Evolutionary conservation across 192 early-diverging fungal species (phyloP).

Genomic region (Podochytrium sp.): DNA sequence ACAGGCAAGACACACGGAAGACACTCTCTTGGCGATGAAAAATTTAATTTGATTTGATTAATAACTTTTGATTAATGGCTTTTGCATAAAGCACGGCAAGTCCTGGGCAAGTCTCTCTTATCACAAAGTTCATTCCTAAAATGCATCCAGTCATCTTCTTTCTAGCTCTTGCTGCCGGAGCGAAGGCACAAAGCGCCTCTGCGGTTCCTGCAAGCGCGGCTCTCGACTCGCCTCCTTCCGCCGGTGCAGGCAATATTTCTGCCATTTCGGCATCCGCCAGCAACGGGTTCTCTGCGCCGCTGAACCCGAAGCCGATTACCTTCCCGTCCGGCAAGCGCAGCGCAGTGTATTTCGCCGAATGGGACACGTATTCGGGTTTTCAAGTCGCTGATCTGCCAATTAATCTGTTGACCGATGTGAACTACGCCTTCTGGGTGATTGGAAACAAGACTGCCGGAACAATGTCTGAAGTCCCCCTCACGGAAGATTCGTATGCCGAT

Average conservation of each 20-base stretch:
- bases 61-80: too few relatives aligned
- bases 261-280: neutral
- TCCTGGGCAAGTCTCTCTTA: neutral
- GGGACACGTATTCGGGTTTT: constrained; percentile 19
- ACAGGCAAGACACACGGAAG: too few relatives aligned
- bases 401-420: constrained; percentile 52
- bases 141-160: neutral
- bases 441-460: neutral
- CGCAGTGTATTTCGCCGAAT: neutral
- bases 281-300: neutral
- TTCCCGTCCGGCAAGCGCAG: neutral
- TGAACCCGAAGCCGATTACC: neutral
- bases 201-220: neutral
- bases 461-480: constrained; percentile 26
- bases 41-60: too few relatives aligned
- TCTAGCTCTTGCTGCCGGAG: neutral
- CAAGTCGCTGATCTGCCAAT: constrained; percentile 57
- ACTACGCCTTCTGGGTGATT: constrained; percentile 55
- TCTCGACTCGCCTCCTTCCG: neutral
- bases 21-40: too few relatives aligned
- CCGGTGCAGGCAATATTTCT: neutral
- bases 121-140: neutral
- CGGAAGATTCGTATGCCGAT: constrained; percentile 51
- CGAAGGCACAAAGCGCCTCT: neutral
- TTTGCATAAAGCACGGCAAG: too few relatives aligned